These are phyloP conservation scores for Trametes maxima DNA, from an alignment of 768 basidiomycete species.

Conservation along the genomic window DNA sequence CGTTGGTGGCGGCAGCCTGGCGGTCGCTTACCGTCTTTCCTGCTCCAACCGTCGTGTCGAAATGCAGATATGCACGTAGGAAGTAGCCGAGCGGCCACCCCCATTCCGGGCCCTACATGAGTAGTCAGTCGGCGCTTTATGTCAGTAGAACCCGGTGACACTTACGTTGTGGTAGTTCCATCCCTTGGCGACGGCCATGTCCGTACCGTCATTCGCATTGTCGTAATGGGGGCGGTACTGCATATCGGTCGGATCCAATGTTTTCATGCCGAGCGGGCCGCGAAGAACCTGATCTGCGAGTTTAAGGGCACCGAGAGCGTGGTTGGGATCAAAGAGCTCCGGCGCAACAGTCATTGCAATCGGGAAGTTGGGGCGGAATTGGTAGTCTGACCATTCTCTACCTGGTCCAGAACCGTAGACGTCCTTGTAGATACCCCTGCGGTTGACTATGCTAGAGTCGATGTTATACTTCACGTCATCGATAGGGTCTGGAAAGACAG, in stretches of 20 bases:
- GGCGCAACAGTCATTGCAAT: constrained; percentile 98
- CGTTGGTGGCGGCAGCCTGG: background rate
- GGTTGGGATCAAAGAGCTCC: constrained; percentile 82
- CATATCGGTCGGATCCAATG: constrained; percentile 82
- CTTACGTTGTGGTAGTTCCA: constrained; percentile 90
- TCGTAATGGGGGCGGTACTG: constrained; percentile 93
- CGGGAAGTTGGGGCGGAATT: constrained; percentile 90
- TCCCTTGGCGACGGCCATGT: constrained; percentile 85
- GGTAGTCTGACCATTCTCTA: constrained; percentile 97
- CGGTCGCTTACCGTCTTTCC: constrained; percentile 64
- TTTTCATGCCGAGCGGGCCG: constrained; percentile 96
- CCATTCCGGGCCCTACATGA: constrained; percentile 83
- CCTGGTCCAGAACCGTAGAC: constrained; percentile 87
- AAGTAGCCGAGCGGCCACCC: constrained; percentile 96
- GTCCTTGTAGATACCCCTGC: constrained; percentile 98
- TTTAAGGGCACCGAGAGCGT: constrained; percentile 77
- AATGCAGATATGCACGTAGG: constrained; percentile 88
- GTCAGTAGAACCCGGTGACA: background rate
- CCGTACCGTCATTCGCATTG: constrained; percentile 90
- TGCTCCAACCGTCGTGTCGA: constrained; percentile 70
- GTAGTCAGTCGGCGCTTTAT: background rate
- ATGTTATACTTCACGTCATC: constrained; percentile 75
- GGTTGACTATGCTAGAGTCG: constrained; percentile 71
- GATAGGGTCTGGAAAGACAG: constrained; percentile 53
- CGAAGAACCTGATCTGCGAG: constrained; percentile 81